Conservation (phyloP, 768 basidiomycete genomes). For the Pulveroboletus sp. region DNA sequence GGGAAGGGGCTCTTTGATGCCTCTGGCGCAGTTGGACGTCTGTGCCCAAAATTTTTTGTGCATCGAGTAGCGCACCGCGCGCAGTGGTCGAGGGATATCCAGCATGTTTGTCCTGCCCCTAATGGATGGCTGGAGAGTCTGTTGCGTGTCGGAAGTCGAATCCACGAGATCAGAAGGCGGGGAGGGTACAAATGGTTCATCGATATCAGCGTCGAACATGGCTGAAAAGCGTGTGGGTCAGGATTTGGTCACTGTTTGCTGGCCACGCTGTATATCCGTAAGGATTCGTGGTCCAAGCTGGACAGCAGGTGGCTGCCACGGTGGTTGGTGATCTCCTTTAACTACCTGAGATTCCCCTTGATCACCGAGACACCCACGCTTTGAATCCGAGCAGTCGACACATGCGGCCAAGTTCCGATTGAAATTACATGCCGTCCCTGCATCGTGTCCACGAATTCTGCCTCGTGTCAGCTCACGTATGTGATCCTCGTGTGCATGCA, state of each 20-base stretch:
- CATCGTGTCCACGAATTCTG: constrained; percentile 17
- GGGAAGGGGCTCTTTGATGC: constrained; percentile 35
- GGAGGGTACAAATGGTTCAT: constrained; percentile 28
- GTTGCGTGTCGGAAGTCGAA: constrained; percentile 28
- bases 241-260: constrained; percentile 3
- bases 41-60: constrained; percentile 31
- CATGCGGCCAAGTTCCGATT: constrained; percentile 26
- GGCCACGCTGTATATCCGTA: constrained; percentile 10
- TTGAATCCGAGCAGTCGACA: constrained; percentile 17
- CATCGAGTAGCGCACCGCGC: constrained; percentile 30
- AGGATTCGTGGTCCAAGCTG: constrained; percentile 4
- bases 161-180: constrained; percentile 24
- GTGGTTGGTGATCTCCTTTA: constrained; percentile 12
- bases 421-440: constrained; percentile 10
- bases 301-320: background rate
- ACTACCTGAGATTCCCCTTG: constrained; percentile 5
- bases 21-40: constrained; percentile 33
- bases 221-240: constrained; percentile 5
- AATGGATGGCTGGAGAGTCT: constrained; percentile 13
- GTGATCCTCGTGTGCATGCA: constrained; percentile 1
- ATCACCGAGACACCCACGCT: constrained; percentile 9
- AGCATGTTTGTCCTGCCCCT: constrained; percentile 18
- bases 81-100: constrained; percentile 27
- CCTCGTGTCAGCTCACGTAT: constrained; percentile 18
- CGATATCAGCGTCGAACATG: constrained; percentile 28